Evolutionary conservation across 345 rosid species (phyloP).

Genomic region (Heritiera littoralis): DNA sequence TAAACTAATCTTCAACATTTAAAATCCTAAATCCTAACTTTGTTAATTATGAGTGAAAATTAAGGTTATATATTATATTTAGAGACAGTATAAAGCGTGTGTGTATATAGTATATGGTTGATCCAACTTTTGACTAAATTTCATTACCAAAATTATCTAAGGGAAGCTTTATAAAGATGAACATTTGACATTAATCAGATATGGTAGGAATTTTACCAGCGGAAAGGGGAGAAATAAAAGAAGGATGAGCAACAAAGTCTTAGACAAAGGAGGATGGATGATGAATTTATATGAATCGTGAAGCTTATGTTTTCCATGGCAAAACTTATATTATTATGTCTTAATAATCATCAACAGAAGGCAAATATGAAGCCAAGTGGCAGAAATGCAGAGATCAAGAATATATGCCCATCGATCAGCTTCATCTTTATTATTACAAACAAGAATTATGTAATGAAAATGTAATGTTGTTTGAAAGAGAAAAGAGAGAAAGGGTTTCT

Average conservation of each 20-base stretch:
- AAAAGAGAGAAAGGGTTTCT: not conserved
- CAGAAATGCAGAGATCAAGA: not conserved
- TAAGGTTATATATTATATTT: not conserved
- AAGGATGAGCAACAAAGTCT: not conserved
- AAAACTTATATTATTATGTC: not conserved
- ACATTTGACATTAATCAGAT: not conserved
- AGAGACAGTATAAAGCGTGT: too few species aligned
- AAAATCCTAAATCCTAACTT: too few species aligned
- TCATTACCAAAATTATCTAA: not conserved
- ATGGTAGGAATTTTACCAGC: not conserved
- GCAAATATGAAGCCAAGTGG: constrained; percentile 18
- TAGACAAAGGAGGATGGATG: not conserved
- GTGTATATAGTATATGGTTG: too few species aligned
- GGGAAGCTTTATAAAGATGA: not conserved
- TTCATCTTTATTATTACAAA: too few species aligned
- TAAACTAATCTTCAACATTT: too few species aligned
- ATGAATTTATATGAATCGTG: constrained; percentile 12
- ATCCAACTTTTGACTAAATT: not conserved
- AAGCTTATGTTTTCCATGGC: constrained; percentile 6
- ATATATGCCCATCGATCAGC: too few species aligned
- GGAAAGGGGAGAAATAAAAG: not conserved
- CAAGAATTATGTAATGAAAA: not conserved
- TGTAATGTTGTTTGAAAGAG: not conserved
- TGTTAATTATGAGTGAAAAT: too few species aligned
- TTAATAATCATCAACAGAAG: not conserved